Base-by-base conservation (phyloP, 2,329 filamentous ascomycete genomes). In the Hypomyces perniciosus region DNA sequence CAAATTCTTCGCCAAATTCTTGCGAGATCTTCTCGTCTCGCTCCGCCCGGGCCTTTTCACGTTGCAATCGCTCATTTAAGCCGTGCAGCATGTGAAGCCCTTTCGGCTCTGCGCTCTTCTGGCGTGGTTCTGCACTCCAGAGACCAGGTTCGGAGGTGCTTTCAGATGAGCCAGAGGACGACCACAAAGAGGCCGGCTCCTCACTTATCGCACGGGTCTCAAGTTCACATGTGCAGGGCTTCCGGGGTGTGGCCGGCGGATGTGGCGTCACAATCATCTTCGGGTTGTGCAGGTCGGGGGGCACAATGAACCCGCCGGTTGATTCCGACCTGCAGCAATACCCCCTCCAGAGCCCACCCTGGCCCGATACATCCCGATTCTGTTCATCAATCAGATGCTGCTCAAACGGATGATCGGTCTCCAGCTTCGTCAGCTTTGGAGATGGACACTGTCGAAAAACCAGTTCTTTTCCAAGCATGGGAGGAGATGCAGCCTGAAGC, bases 381-480 rank as follows among this genome's bases (percentile, higher is more conserved):
- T 66, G 70, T 60, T 72, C 77, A 62, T 77, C 74, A 29, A 66
- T 58, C 53, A 66, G 69, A 54, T 70, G 65, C 43, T 72, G 68
- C 65, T 75, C 68, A 68, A 77, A 81, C 58, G 72, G 79, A 62
- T 90, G 86, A 50, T 88, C 85, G 1, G 87, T 84, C 63, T 95
- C 90, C 61, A 95, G 86, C 61, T 89, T 84, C 12, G 90, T 95
- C 49, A 84, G 81, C 66, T 92, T 85, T 5, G 92, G 92, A 28
- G 91, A 96, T 8, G 79, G 77, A 64, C 90, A 96, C 64, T 80
- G 81, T 33, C 90, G 88, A 65, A 96, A 95, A 28, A 77, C 74
- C 49, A 97, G 79, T 58, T 95, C 87, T 51, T 76, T 72, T 50
- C 92, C 92, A 8, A 96, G 80, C 90, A 97, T 95, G 8, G 92